These are phyloP conservation scores for Dunaliella primolecta DNA, from an alignment of 139 green algal species.

Conservation along the genomic window DNA sequence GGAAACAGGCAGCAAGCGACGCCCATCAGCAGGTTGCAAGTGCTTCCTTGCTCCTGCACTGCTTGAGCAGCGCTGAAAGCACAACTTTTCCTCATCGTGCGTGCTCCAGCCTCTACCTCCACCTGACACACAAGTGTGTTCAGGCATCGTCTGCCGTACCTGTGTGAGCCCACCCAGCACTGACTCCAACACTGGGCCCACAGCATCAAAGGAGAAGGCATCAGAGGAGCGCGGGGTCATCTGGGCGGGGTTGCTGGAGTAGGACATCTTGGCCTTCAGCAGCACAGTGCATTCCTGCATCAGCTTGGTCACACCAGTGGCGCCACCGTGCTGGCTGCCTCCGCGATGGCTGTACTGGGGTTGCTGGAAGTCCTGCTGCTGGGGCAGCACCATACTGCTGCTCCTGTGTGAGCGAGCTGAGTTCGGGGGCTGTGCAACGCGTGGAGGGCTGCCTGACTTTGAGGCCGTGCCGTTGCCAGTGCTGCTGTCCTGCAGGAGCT, in stretches of 20 bases:
- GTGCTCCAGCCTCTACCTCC: too few species aligned
- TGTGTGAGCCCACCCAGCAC: constrained; percentile 70
- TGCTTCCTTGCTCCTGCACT: neutral
- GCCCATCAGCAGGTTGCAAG: neutral
- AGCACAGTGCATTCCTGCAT: constrained; percentile 1
- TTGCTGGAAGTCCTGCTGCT: neutral
- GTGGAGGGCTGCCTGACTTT: neutral
- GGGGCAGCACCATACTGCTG: neutral
- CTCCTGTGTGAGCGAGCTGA: neutral
- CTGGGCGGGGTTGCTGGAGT: neutral
- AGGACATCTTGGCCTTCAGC: constrained; percentile 8
- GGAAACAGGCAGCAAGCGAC: neutral
- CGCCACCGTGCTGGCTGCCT: neutral
- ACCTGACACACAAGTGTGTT: too few species aligned
- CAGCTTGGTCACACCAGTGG: neutral
- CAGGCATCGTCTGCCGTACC: neutral
- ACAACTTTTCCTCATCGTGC: too few species aligned
- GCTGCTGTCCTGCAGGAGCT: constrained; percentile 32
- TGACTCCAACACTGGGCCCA: constrained; percentile 70
- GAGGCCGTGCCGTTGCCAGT: neutral
- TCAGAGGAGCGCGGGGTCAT: constrained; percentile 4
- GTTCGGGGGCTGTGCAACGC: neutral
- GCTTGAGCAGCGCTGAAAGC: too few species aligned
- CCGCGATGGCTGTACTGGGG: neutral
- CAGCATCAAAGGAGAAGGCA: constrained; percentile 52